Conservation (phyloP, 768 basidiomycete genomes). For the Mycena epipterygia region DNA sequence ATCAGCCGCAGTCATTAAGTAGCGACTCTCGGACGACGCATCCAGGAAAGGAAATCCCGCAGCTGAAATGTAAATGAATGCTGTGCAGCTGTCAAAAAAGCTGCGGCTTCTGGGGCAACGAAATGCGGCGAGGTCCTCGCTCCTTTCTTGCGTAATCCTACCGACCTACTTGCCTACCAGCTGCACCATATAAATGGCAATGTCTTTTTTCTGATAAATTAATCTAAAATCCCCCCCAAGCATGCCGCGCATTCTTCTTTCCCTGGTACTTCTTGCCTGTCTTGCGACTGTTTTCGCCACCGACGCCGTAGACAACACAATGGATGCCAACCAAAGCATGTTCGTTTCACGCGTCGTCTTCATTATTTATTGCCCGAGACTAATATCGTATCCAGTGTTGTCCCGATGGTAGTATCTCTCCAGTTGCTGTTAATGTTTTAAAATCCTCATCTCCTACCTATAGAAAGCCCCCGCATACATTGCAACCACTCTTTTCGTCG, state of each 20-base stretch:
- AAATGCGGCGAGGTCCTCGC: slow-evolving; percentile 6
- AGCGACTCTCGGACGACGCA: no score
- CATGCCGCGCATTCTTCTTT: neutral
- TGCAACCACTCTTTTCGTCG: slow-evolving; percentile 26
- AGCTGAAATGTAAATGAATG: no score
- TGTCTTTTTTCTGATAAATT: neutral
- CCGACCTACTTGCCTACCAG: no score
- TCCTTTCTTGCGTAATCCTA: no score
- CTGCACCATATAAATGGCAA: neutral
- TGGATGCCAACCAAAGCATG: neutral
- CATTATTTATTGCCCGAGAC: neutral
- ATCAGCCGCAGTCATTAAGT: no score
- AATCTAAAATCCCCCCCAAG: neutral
- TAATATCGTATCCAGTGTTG: slow-evolving; percentile 4
- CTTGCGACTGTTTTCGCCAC: slow-evolving; percentile 4
- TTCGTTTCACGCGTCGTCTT: neutral
- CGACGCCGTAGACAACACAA: neutral
- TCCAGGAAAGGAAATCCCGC: no score
- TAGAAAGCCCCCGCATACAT: slow-evolving; percentile 28
- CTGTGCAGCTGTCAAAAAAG: neutral
- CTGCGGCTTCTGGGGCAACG: neutral
- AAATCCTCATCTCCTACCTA: neutral
- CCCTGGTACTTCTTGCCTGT: neutral
- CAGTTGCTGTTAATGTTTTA: neutral
- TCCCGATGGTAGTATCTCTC: slow-evolving; percentile 8